Percentiles rank a stretch among this genome's conserved stretches.
These are phyloP conservation scores for Heterobasidion annosum DNA, from an alignment of 1,284 basidiomycete species.

Conservation along the genomic window DNA sequence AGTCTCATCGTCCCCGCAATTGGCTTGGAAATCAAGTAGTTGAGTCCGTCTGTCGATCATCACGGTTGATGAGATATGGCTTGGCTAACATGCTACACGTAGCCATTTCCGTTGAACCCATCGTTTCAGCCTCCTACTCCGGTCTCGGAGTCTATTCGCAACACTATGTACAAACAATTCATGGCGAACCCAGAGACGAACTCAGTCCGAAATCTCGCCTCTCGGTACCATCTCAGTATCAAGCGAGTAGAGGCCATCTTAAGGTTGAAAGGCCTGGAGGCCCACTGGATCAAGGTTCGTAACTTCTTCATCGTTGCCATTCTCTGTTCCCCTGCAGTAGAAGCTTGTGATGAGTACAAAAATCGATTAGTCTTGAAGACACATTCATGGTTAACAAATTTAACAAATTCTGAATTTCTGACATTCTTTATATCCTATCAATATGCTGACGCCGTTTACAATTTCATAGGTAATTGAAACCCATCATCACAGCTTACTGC, in stretches of 20 bases:
- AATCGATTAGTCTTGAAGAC: constrained; percentile 89
- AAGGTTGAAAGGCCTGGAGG: constrained; percentile 69
- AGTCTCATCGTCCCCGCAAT: constrained; percentile 34
- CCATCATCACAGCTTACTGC: constrained; percentile 17
- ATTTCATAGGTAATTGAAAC: constrained; percentile 9
- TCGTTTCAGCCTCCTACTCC: constrained; percentile 74
- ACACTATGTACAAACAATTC: constrained; percentile 45
- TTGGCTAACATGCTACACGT: constrained; percentile 4
- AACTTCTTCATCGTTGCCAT: constrained; percentile 6
- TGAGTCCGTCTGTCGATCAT: constrained; percentile 26
- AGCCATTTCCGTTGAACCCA: constrained; percentile 80
- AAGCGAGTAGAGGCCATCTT: constrained; percentile 76
- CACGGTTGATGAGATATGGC: constrained; percentile 8
- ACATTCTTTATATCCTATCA: neutral
- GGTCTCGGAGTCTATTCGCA: constrained; percentile 51
- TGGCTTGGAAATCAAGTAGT: constrained; percentile 53
- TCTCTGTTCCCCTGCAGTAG: constrained; percentile 11
- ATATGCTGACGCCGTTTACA: neutral
- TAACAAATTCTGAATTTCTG: constrained; percentile 31
- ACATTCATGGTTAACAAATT: constrained; percentile 48
- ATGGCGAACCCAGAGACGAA: constrained; percentile 48
- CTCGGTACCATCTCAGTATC: constrained; percentile 53
- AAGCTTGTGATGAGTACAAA: constrained; percentile 40
- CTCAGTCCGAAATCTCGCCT: constrained; percentile 51
- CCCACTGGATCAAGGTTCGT: constrained; percentile 62